Evolutionary conservation across 768 basidiomycete genomes (phyloP), one percentile per base, ranked within the genome.

Genomic region (Podaxis sp.): DNA sequence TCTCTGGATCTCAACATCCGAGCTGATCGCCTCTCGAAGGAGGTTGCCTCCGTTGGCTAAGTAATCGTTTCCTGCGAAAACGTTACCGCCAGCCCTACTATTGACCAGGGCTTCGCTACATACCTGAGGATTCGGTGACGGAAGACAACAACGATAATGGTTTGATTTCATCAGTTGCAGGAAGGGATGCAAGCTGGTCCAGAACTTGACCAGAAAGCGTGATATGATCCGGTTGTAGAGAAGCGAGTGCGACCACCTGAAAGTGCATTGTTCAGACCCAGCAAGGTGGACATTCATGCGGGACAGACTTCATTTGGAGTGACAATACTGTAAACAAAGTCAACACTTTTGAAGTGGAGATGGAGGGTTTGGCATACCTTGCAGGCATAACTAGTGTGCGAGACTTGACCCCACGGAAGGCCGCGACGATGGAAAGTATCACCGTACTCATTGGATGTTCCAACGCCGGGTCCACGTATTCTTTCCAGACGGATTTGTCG

Each of bases 301-400:
- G n/a, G 33, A 38, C 58, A 9, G 19, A 59, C 61, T 19, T 62
- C 61, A n/a, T 44, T 38, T 24, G 52, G 28, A 39, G 38, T 62
- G 38, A 62, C 53, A 19, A 62, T 46, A 39, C 61, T 62, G 36
- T 30, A 28, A 3, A 4, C 28, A 24, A n/a, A 2, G n/a, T 46
- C 12, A 26, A 17, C 56, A 42, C 5, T n/a, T 42, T 30, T 15
- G 48, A 46, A 1, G 54, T 49, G 15, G 40, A 49, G 28, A 52
- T 15, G 59, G 26, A 13, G 22, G 12, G 58, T 15, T 51, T 22
- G 57, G 59, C 62, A 36, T 64, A 79, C 81, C 82, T 83, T 22
- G 81, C 82, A n/a, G 81, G 80, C 77, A 83, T 79, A 9, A 83
- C 77, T 11, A 77, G 68, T 1, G 82, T 83, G 60, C 74, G 74